Base-by-base conservation (phyloP, 2,329 filamentous ascomycete species). In the Hypoxylon sp. region DNA sequence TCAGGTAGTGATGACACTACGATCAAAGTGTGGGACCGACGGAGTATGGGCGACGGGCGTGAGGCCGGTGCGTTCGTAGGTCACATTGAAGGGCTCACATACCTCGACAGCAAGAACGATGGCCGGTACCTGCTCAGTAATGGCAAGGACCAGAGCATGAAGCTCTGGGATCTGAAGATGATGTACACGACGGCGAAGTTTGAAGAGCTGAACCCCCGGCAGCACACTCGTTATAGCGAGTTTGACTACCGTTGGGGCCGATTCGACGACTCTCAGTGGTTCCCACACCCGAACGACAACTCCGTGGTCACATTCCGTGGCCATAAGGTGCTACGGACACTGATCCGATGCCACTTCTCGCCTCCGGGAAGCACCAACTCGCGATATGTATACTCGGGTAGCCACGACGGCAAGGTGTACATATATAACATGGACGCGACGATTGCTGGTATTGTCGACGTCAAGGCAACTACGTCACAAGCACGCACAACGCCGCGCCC, bases 341-440 rank as follows among this genome's bases (percentile, higher is more conserved):
- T 98, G 44, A 98, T 98, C 73, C 87, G 96, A 68, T 98, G 96
- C 76, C 95, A 98, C 81, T 99, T 99, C 81, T 96, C 93, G 33
- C 96, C 96, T 0, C 90, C 93, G 0, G 89, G 87, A 10, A 95
- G 93, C 77, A 95, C 94, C 1, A 92, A 98, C 78, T 94, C 92
- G 7, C 88, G 94, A 74, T 98, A 98, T 77, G 94, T 99, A 22
- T 98, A 98, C 81, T 92, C 91, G 20, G 96, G 96, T 22, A 97
- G 93, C 74, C 90, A 93, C 71, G 94, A 98, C 73, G 96, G 96
- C 54, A 92, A 92, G 66, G 92, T 98, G 0, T 95, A 94, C 74
- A 88, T 98, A 46, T 99, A 93, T 87, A 98, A 98, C 77, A 83
- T 98, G 81, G 95, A 99, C 77, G 95, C 93, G 33, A 98, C 94